Evolutionary conservation across 306 rosid species (phyloP), one percentile per base, ranked within the genome.

Genomic region (Quercus aquifolioides): DNA sequence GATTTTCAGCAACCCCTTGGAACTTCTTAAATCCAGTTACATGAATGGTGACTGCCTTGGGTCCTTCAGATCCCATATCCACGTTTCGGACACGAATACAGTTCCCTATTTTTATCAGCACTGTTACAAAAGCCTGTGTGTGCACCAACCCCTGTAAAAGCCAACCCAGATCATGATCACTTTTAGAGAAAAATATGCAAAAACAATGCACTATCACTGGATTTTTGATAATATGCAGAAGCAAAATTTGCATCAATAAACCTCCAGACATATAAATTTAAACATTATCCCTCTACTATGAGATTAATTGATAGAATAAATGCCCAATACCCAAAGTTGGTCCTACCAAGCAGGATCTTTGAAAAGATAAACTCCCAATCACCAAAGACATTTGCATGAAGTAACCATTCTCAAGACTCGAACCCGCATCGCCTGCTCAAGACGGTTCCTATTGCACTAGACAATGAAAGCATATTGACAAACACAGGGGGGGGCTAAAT

Each of bases 21-120:
- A 94, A 94, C 84, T 83, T 94, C 78, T 88, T 94, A 84, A 92
- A 94, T 69, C 98, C 98, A 55, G 93, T 94, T 33, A 94, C 91
- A 71, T 92, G 90, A 81, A 94, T 80, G 26, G 89, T 90, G n/a
- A 92, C 78, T 6, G 64, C 75, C 84, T 83, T 88, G 83, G 91
- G 90, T 62, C 92, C 94, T 88, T 94, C 97, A 70, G 98, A 94
- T 75, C 97, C 96, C 97, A 92, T 94, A 84, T 87, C 86, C 71
- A 71, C 38, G 79, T 74, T 87, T 74, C 83, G 80, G 20, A 84
- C 83, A 46, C 28, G 82, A 64, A 88, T 85, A 76, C 93, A 93
- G 87, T 90, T 91, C 92, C 94, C 97, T 77, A 87, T 91, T 86
- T 86, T 21, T 64, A 73, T 74, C 0, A 60, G 38, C 5, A 62